Evolutionary conservation across 2,329 filamentous ascomycete species (phyloP), one percentile per base, ranked within the genome.

Genomic region (Aspergillus ustus): DNA sequence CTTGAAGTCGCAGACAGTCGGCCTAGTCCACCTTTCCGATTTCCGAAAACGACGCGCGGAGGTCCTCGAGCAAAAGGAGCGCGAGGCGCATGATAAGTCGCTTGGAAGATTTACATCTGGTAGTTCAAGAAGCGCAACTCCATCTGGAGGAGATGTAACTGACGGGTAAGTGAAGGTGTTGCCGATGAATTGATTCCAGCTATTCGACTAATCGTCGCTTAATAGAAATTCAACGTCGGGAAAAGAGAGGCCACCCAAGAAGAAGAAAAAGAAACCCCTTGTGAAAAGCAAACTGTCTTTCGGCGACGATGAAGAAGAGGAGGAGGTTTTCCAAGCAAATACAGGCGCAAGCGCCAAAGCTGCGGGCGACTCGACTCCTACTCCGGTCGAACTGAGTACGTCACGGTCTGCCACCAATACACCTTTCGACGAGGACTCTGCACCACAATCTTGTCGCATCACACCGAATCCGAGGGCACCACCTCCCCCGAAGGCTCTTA

Each of bases 31-130:
- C 61, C 88, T 97, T 48, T 92, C 91, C 67, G 95, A 98, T 75
- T 98, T 96, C 77, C 92, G 94, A 77, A 98, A 99, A 81, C 89
- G 95, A 62, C 92, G 94, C 77, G 93, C 93, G 69, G 92, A 97
- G 78, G 92, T 93, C n/a, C 82, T 97, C 52, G 94, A 97, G 76
- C 89, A 92, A 73, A 94, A 95, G 73, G 92, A 95, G 73, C 87
- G 91, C 71, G 92, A 95, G 71, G 89, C 87, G 13, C 87, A 89
- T 72, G 90, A 91, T 67, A 84, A 82, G 45, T 81, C 85, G 28
- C 73, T 85, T 11, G 78, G 78, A 2, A 74, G 78, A 63, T 70
- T 80, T 62, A 71, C 76, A 44, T 69, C 78, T 19, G 74, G 77
- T 66, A 79, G 73, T 57, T 84, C 83, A 57, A 81, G 84, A 58